Base-by-base conservation (phyloP, 371 early-diverging fungal genomes). In the Mucor velutinosus region DNA sequence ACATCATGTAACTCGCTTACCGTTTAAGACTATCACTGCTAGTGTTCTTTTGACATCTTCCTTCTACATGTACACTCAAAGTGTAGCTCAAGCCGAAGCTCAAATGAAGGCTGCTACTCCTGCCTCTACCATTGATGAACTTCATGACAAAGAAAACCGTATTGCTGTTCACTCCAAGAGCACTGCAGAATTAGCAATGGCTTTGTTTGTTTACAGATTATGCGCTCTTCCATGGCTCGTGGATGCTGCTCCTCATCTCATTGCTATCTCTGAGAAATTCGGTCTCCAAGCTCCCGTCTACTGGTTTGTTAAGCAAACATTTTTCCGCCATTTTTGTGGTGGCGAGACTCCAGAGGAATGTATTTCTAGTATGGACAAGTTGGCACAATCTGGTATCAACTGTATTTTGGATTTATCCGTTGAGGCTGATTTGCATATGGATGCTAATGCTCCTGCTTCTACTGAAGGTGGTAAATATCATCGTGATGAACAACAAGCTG, bases 311-410 rank as follows among this genome's bases (percentile, higher is more conserved):
- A 90, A 89, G 76, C 82, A 85, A 45, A 95, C 96, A 15, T 94
- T 96, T 80, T 97, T 96, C 80, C 85, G 84, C 32, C 94, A 94
- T 67, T 97, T 97, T 77, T 96, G 96, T 74, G 97, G 95, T 47
- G 99, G 99, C 64, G 97, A 98, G 78, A 90, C 91, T 17, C 85
- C 92, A 32, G 88, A 88, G 14, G 96, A 96, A 71, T 93, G 95
- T 65, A 79, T 90, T 10, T 88, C 90, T n/a, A 89, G 90, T 17
- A 96, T 98, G 94, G 84, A 86, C 43, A 58, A 71, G 23, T 84
- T 97, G 62, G 75, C 88, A 62, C 73, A 77, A 23, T 74, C 81
- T 15, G 89, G 92, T 7, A 93, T 98, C 78, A 92, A 92, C 23
- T 88, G 92, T 35, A 97, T 97, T 71, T 86, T 97, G 43, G 97